Percentiles rank a stretch among this genome's conserved stretches.
phyloP scores from a whole-genome alignment of 2,329 filamentous ascomycete species.

The Aspergillus sp. region DNA sequence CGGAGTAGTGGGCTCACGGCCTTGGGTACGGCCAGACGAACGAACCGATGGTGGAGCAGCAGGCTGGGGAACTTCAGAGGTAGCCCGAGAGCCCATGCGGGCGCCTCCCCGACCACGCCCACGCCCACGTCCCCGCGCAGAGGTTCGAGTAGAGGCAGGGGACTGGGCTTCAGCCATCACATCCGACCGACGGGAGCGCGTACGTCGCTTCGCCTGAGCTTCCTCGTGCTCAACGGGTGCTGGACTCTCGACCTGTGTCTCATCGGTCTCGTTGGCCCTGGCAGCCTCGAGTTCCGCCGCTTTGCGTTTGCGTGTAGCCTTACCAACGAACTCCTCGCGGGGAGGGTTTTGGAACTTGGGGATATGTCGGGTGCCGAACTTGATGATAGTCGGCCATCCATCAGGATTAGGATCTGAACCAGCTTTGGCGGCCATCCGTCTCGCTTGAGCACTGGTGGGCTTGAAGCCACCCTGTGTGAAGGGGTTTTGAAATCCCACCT shows the following conservation, averaged over 20 bases:
- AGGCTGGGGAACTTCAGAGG: conserved; percentile 17
- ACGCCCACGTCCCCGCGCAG: conserved; percentile 29
- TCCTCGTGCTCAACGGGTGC: conserved; percentile 30
- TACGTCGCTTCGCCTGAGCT: conserved; percentile 29
- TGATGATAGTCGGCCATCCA: conserved; percentile 39
- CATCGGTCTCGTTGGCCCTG: conserved; percentile 27
- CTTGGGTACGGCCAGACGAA: conserved; percentile 5
- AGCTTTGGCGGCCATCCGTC: conserved; percentile 38
- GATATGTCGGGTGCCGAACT: conserved; percentile 35
- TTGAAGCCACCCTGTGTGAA: conserved; percentile 53
- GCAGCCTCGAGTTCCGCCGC: conserved; percentile 35
- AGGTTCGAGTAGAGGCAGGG: conserved; percentile 13
- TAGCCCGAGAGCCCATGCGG: conserved; percentile 21
- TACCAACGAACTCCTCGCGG: conserved; percentile 24
- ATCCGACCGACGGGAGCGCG: conserved; percentile 28
- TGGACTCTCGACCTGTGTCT: conserved; percentile 24
- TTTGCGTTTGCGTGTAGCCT: conserved; percentile 38
- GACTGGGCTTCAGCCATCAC: conserved; percentile 21
- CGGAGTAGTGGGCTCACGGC: conserved; percentile 20
- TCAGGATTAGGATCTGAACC: conserved; percentile 41
- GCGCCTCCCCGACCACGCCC: conserved; percentile 29
- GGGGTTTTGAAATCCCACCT: conserved; percentile 55
- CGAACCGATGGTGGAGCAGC: conserved; percentile 4
- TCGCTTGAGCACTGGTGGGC: conserved; percentile 42
- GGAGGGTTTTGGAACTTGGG: conserved; percentile 37